Base-by-base conservation (phyloP, 108 stramenopile genomes). In the Cyclostephanos invisitatus region DNA sequence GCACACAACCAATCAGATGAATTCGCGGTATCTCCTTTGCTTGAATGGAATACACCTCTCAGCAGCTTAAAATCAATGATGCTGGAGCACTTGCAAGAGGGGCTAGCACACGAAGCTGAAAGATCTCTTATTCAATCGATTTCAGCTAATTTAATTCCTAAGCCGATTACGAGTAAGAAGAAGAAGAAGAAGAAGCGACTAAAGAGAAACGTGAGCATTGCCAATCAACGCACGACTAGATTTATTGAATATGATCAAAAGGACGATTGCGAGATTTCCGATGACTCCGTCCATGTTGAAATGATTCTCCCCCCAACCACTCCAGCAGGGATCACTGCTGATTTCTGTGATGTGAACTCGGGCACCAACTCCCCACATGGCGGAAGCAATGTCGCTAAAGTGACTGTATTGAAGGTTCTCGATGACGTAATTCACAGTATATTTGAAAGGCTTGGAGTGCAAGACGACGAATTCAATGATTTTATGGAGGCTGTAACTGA, bases 381-480 rank as follows among this genome's bases (percentile, higher is more conserved):
- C 9, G 80, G 72, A 18, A 60, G 82, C 22, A 88, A 82, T 59
- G 66, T 57, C 35, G 86, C 84, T 53, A 86, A 84, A 51, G 68
- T 91, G n/a, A 62, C 70, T 18, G 83, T 73, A 28, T 68, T 89
- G 15, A 28, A 64, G 15, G 56, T 91, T 32, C 15, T 91, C 32
- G 77, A 91, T 40, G 84, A 83, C 37, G 59, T 87, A 35, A 48
- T 89, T 24, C 63, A 81, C 48, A 62, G 57, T 21, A 87, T 76
- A 3, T 89, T 89, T 49, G 24, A 29, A 12, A 53, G 79, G 50
- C 84, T 89, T 63, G 90, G 90, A 15, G 44, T 91, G 46, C 56
- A 73, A 17, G 53, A 51, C 7, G 70, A 65, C 21, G 27, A 55
- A 51, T 65, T 42, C 69, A 64, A 53, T 66, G 68, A 69, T 17